Percentiles rank a stretch among this genome's conserved stretches.
phyloP scores from a whole-genome alignment of 2,329 filamentous ascomycete species.

The Fusarium robinianum region DNA sequence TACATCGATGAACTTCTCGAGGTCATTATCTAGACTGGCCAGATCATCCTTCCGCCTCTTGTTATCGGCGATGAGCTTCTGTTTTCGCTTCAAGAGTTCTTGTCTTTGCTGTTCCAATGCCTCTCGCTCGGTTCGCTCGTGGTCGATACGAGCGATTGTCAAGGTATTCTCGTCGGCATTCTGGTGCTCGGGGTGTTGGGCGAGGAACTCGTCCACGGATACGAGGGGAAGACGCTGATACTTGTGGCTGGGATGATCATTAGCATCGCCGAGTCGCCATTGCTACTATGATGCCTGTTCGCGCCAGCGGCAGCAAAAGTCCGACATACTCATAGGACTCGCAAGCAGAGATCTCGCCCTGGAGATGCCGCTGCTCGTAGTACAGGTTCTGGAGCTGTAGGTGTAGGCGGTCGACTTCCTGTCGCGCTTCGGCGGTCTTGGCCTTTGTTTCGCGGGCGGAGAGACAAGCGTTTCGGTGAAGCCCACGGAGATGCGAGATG shows the following conservation, averaged over 20 bases:
- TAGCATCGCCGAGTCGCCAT: slow-evolving; percentile 13
- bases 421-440: slow-evolving; percentile 81
- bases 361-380: slow-evolving; percentile 91
- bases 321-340: slow-evolving; percentile 82
- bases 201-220: slow-evolving; percentile 80
- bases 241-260: slow-evolving; percentile 72
- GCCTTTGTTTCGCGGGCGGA: slow-evolving; percentile 84
- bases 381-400: slow-evolving; percentile 93
- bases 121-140: slow-evolving; percentile 85
- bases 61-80: slow-evolving; percentile 70
- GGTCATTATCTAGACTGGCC: slow-evolving; percentile 84
- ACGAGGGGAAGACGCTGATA: slow-evolving; percentile 86
- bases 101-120: slow-evolving; percentile 83
- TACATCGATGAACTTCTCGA: slow-evolving; percentile 93
- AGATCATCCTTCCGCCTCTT: slow-evolving; percentile 93
- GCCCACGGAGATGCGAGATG: slow-evolving; percentile 76
- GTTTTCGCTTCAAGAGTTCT: slow-evolving; percentile 69
- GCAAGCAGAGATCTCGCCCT: slow-evolving; percentile 87
- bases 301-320: neutral
- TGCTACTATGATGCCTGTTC: neutral
- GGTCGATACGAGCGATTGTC: slow-evolving; percentile 88
- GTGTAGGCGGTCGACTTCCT: slow-evolving; percentile 90
- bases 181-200: slow-evolving; percentile 73
- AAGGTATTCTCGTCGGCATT: slow-evolving; percentile 75
- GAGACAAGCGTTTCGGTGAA: slow-evolving; percentile 82